Evolutionary conservation across 208 protist genomes (phyloP).

Genomic region (Trypanosomatidae sp.): DNA sequence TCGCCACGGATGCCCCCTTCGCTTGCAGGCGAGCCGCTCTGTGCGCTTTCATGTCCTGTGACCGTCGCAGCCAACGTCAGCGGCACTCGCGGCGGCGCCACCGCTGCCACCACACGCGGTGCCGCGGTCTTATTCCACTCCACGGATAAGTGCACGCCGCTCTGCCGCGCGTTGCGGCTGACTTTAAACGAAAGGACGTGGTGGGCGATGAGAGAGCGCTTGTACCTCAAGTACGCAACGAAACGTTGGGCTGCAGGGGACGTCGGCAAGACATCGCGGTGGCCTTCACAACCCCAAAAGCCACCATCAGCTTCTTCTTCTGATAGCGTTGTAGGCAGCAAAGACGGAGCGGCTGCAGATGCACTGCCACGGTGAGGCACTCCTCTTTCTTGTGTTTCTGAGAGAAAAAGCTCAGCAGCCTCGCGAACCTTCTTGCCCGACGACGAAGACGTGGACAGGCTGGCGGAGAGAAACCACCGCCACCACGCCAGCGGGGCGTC

Average conservation of each 20-base stretch:
- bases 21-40: neutral
- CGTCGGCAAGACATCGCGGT: neutral
- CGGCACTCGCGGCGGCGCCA: neutral
- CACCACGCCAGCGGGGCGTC: slow-evolving; percentile 32
- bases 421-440: no score
- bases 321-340: no score
- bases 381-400: no score
- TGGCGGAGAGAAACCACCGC: slow-evolving; percentile 12
- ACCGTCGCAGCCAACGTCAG: neutral
- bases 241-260: neutral
- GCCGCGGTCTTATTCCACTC: neutral
- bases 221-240: slow-evolving; percentile 11
- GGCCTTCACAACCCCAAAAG: no score
- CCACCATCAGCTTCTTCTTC: no score
- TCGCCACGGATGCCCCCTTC: no score
- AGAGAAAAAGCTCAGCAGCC: no score
- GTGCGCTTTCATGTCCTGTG: neutral
- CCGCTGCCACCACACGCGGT: slow-evolving; percentile 10
- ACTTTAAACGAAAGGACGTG: no score
- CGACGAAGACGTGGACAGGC: neutral
- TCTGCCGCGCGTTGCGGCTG: neutral
- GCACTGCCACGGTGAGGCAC: no score
- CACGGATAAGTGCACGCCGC: slow-evolving; percentile 8
- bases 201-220: no score
- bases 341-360: neutral